These are phyloP conservation scores for Diutina neorugosa DNA, from an alignment of 1,139 yeast genomes.

Conservation along the genomic window DNA sequence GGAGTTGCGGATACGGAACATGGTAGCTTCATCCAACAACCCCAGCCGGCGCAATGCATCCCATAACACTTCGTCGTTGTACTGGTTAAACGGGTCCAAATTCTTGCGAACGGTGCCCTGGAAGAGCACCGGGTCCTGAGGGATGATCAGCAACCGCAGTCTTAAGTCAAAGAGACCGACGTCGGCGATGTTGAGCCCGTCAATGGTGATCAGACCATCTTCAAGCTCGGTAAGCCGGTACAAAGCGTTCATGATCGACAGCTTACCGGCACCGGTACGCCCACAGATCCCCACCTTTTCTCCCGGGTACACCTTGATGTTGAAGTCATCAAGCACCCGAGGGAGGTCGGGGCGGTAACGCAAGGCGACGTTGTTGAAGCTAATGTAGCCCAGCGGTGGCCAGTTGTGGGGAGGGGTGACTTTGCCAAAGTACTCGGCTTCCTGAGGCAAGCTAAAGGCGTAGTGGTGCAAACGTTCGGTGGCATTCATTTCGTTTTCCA, in stretches of 20 bases:
- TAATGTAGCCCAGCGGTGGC: conserved; percentile 47
- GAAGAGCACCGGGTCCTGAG: conserved; percentile 68
- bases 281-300: conserved; percentile 70
- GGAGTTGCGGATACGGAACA: conserved; percentile 13
- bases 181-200: conserved; percentile 44
- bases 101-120: conserved; percentile 57
- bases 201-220: conserved; percentile 43
- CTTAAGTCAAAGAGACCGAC: conserved; percentile 25
- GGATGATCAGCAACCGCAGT: conserved; percentile 44
- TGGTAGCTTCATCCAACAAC: conserved; percentile 29
- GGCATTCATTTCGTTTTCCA: conserved; percentile 75
- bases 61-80: conserved; percentile 41
- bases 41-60: conserved; percentile 48
- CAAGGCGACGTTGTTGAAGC: conserved; percentile 46
- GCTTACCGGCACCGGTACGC: conserved; percentile 73
- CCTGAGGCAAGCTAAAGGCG: conserved; percentile 50
- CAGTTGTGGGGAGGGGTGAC: conserved; percentile 43
- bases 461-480: conserved; percentile 72
- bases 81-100: conserved; percentile 48
- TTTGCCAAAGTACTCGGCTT: conserved; percentile 27
- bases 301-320: conserved; percentile 33
- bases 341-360: conserved; percentile 73
- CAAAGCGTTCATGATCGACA: conserved; percentile 55
- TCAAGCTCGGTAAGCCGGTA: conserved; percentile 48
- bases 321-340: conserved; percentile 47